Base-by-base conservation (phyloP, 306 rosid genomes). In the Sechiopsis laciniata region DNA sequence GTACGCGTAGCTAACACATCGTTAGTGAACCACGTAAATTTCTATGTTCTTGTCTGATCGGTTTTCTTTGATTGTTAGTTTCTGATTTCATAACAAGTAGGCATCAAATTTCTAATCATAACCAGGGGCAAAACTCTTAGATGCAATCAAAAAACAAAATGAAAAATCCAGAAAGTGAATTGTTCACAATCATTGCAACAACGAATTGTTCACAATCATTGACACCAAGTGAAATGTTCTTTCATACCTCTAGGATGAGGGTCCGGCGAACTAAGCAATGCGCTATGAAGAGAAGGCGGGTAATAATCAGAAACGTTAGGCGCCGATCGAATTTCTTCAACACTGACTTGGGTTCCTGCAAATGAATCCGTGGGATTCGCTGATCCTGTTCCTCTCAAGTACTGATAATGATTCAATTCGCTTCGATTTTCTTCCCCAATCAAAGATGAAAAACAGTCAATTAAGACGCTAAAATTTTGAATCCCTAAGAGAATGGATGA, bases 281-380 rank as follows among this genome's bases (percentile, higher is more conserved):
- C 96, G 29, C 88, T 84, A 6, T 87, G 96, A 80, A 90, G 68
- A 20, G 97, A 93, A 81, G 96, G 94, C 4, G 97, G 96, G 78
- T 89, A 94, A 52, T 72, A 70, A 55, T 87, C 84, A 40, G 95
- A 83, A 72, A 87, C 60, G 64, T 88, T 78, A 50, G 88, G 89
- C 7, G 98, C 97, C 21, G 96, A 88, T 40, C 98, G 84, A 64
- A 93, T 90, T 84, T 93, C 98, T 64, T 87, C 97, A 21, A 93
- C 92, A 83, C 90, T 93, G 74, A 93, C 91, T 71, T 88, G 89
- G 72, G 82, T 84, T 51, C 86, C 98, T 52, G 90, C 87, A 79
- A 78, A 66, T 4, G 91, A 86, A 78, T 90, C 81, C 55, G 85
- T 82, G 15, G 95, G 96, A 10, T 84, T 73, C 65, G 52, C 87